Base-by-base conservation (phyloP, 2,329 filamentous ascomycete species). In the Erysiphe pisi region DNA sequence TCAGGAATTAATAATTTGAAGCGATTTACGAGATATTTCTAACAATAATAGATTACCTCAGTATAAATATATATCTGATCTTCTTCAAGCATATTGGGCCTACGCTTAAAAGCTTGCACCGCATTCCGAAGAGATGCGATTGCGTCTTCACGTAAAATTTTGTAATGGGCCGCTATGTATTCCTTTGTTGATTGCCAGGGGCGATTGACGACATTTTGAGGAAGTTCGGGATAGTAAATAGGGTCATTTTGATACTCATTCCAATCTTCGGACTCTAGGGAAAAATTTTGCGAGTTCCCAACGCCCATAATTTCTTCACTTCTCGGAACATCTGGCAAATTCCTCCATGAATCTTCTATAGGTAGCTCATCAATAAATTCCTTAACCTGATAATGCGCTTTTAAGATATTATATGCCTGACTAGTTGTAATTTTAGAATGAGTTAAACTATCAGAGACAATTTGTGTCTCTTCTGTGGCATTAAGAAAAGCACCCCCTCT, bases 91-190 rank as follows among this genome's bases (percentile, higher is more conserved):
- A 89, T 88, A 0, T 80, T 78, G 0, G 89, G 89, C 9, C 86
- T 80, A 0, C 82, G 79, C 36, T 85, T 86, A 77, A 91, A 86
- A 18, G 85, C 83, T 0, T 84, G 83, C 0, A 97, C 86, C 0
- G 91, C 89, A 78, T 88, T 86, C 9, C 93, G 87, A 0, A 97
- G 84, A 0, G 89, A 86, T 18, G 90, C 87, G 3, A 92, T 84
- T 0, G 89, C 87, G 81, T 97, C 93, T 80, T 93, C 91, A 2
- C 93, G 87, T 11, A 93, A 85, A 1, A 97, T 86, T 3, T 88
- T 85, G 81, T 95, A 97, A 75, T 96, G 92, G 0, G 88, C 86
- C 47, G 88, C 84, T 0, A 97, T 84, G 77, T 97, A 97, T 0
- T 86, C 84, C 0, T 88, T 85, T 70, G 87, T 90, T 6, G 85